These are phyloP conservation scores for Beauveria rudraprayagi DNA, from an alignment of 2,329 filamentous ascomycete genomes.

Conservation along the genomic window DNA sequence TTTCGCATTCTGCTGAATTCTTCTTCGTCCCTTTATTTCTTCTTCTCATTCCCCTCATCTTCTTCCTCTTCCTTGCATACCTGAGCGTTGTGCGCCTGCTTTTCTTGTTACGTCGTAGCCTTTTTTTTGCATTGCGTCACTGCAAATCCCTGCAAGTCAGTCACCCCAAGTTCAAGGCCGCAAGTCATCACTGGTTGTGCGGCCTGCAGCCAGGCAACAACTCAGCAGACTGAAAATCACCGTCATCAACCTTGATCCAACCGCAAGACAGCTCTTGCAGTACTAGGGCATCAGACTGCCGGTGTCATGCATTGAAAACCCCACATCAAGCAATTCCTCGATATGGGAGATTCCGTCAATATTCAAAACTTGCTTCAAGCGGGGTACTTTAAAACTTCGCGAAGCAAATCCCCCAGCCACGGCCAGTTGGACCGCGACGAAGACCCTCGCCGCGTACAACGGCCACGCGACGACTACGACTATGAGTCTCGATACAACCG, in stretches of 20 bases:
- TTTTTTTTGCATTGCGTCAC: slow-evolving; percentile 6
- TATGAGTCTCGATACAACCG: background rate
- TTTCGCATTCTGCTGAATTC: background rate
- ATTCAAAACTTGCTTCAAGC: slow-evolving; percentile 40
- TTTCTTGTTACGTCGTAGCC: background rate
- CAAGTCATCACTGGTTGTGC: background rate
- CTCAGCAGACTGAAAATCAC: background rate
- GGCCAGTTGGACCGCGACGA: background rate
- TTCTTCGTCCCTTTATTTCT: background rate
- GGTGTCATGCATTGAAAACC: slow-evolving; percentile 9
- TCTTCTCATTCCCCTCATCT: background rate
- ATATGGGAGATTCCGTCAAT: slow-evolving; percentile 36
- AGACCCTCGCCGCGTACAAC: background rate
- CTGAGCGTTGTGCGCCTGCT: background rate
- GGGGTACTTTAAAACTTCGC: slow-evolving; percentile 43
- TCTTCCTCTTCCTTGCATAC: background rate
- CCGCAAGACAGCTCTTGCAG: background rate
- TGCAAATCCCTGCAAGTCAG: background rate
- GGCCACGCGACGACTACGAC: background rate
- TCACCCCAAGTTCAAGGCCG: slow-evolving; percentile 2
- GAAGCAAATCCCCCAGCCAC: slow-evolving; percentile 20
- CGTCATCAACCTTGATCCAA: background rate
- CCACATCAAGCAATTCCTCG: slow-evolving; percentile 16
- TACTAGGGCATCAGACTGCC: background rate
- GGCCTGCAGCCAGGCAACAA: background rate